phyloP scores from a whole-genome alignment of 2,329 filamentous ascomycete species.

The Herpotrichia juniperi region DNA sequence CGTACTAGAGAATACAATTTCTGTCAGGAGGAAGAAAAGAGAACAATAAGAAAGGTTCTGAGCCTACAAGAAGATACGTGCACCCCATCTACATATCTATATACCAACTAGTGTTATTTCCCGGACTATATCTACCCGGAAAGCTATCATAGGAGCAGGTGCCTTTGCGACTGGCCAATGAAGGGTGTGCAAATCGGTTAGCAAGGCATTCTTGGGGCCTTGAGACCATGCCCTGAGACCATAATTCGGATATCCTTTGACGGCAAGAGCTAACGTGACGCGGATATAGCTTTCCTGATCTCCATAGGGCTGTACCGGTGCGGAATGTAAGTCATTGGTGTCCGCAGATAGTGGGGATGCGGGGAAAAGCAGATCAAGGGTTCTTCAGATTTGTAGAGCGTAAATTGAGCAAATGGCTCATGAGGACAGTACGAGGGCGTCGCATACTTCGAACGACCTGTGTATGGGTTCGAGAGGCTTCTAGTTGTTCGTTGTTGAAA shows the following conservation, averaged over 20 bases:
- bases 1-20: not conserved
- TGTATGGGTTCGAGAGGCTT: not conserved
- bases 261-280: conserved; percentile 1
- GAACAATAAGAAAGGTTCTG: not conserved
- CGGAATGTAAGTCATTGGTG: conserved; percentile 4
- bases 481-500: not conserved
- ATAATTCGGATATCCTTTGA: conserved; percentile 21
- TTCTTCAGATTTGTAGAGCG: not conserved
- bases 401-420: not conserved
- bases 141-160: conserved; percentile 11
- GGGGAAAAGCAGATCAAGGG: not conserved
- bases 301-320: conserved; percentile 1
- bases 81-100: conserved; percentile 19
- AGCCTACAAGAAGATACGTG: not conserved
- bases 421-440: not conserved
- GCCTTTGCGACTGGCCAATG: conserved; percentile 11
- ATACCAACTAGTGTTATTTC: not conserved
- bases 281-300: conserved; percentile 24
- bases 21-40: not conserved
- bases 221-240: conserved; percentile 13
- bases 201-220: conserved; percentile 5
- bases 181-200: conserved; percentile 1
- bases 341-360: conserved; percentile 3
- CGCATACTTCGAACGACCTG: not conserved
- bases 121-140: conserved; percentile 6